Evolutionary conservation across 768 basidiomycete species (phyloP).

Genomic region (Tulasnella sp.): DNA sequence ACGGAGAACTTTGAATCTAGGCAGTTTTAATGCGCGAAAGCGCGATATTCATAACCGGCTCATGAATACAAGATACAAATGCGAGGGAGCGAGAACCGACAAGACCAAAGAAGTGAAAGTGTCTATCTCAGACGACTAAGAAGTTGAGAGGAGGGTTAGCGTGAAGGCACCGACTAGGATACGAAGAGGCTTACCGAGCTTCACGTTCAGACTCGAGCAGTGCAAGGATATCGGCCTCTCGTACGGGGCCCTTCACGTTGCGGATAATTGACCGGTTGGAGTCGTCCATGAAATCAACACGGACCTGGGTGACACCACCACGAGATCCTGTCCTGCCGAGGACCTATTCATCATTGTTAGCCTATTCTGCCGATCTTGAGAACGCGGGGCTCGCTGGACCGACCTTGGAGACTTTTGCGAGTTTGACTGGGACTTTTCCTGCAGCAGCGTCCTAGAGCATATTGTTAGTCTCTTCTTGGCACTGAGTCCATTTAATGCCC

Average conservation of each 20-base stretch:
- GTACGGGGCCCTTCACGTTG: slow-evolving; percentile 97
- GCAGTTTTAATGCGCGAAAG: not conserved
- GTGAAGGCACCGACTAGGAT: not conserved
- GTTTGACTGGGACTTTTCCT: slow-evolving; percentile 89
- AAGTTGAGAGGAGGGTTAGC: not conserved
- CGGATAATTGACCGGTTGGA: slow-evolving; percentile 92
- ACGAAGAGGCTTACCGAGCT: slow-evolving; percentile 69
- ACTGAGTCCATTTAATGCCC: not conserved
- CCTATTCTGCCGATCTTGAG: not conserved
- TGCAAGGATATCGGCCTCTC: slow-evolving; percentile 92
- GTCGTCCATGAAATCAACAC: slow-evolving; percentile 99
- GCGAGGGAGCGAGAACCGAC: not conserved
- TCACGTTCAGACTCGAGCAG: slow-evolving; percentile 98
- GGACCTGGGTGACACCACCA: slow-evolving; percentile 98
- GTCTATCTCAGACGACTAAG: slow-evolving; percentile 5
- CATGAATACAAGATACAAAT: not conserved
- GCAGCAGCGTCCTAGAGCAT: slow-evolving; percentile 6
- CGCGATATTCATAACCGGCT: not conserved
- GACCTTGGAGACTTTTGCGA: slow-evolving; percentile 97
- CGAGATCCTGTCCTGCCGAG: slow-evolving; percentile 97
- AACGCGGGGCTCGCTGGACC: slow-evolving; percentile 15
- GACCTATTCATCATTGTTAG: slow-evolving; percentile 47
- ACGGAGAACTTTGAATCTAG: not conserved
- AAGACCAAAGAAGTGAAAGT: not conserved
- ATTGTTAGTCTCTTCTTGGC: not conserved